Evolutionary conservation across 2,329 filamentous ascomycete species (phyloP).

Genomic region (Colletotrichum lentis): DNA sequence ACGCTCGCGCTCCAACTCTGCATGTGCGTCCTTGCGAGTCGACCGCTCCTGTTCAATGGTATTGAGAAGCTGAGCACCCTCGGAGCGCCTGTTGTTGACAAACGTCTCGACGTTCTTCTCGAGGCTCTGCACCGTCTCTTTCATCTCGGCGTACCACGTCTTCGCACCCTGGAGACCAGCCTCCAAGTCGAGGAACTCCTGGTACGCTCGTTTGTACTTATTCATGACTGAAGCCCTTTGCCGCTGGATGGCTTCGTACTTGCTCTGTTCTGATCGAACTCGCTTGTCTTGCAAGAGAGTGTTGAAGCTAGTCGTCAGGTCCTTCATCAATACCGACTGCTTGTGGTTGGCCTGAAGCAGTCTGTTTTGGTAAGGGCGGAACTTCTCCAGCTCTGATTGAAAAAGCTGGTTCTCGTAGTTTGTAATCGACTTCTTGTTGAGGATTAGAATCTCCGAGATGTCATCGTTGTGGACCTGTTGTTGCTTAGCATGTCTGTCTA

Average conservation of each 20-base stretch:
- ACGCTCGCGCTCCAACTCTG: slow-evolving; percentile 86
- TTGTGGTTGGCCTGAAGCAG: slow-evolving; percentile 95
- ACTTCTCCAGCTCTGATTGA: slow-evolving; percentile 96
- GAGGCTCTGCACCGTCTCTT: slow-evolving; percentile 88
- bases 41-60: slow-evolving; percentile 85
- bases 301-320: slow-evolving; percentile 87
- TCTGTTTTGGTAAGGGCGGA: slow-evolving; percentile 88
- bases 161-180: slow-evolving; percentile 88
- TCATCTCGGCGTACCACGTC: slow-evolving; percentile 95
- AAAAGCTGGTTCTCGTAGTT: slow-evolving; percentile 94
- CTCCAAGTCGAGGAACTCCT: slow-evolving; percentile 89
- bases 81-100: slow-evolving; percentile 90
- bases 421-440: slow-evolving; percentile 96
- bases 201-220: slow-evolving; percentile 89
- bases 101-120: slow-evolving; percentile 97
- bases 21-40: slow-evolving; percentile 65
- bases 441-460: slow-evolving; percentile 94
- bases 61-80: slow-evolving; percentile 87
- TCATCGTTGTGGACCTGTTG: slow-evolving; percentile 89
- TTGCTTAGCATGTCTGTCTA: slow-evolving; percentile 39
- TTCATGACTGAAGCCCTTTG: slow-evolving; percentile 82
- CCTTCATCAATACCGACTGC: slow-evolving; percentile 92
- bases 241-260: slow-evolving; percentile 87
- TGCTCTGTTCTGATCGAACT: slow-evolving; percentile 91
- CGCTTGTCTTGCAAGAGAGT: slow-evolving; percentile 91